Conservation (phyloP, 1,284 basidiomycete genomes). For the Caloboletus firmus region DNA sequence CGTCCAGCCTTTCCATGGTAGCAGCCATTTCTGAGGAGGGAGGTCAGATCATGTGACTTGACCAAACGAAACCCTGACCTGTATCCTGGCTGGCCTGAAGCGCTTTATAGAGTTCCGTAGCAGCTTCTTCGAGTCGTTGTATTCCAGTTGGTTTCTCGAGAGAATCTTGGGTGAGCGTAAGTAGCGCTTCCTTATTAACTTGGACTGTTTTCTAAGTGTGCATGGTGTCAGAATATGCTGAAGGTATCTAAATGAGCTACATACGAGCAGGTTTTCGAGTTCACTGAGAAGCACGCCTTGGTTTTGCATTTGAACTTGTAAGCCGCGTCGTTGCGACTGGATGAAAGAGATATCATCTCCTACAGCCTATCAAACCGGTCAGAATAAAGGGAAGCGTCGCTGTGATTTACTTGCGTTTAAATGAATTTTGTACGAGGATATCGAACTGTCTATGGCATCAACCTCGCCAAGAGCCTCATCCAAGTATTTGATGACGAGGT, state of each 20-base stretch:
- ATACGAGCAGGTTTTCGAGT: slow-evolving; percentile 80
- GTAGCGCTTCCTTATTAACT: slow-evolving; percentile 76
- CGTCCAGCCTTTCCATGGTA: slow-evolving; percentile 86
- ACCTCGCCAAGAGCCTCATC: slow-evolving; percentile 86
- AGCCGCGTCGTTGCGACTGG: slow-evolving; percentile 93
- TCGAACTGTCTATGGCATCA: slow-evolving; percentile 81
- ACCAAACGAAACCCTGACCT: slow-evolving; percentile 44
- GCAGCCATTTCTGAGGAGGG: slow-evolving; percentile 79
- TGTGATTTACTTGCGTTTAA: slow-evolving; percentile 65
- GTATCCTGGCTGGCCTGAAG: slow-evolving; percentile 88
- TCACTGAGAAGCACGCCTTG: slow-evolving; percentile 82
- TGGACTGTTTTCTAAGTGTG: slow-evolving; percentile 84
- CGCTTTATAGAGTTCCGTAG: slow-evolving; percentile 92
- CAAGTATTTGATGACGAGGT: slow-evolving; percentile 83
- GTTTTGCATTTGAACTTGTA: slow-evolving; percentile 98
- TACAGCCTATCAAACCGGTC: slow-evolving; percentile 63
- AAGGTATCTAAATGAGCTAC: slow-evolving; percentile 22
- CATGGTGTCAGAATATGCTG: slow-evolving; percentile 6
- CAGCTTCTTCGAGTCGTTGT: slow-evolving; percentile 77
- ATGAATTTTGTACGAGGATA: slow-evolving; percentile 92
- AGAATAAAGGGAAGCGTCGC: neutral
- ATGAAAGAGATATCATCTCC: slow-evolving; percentile 94
- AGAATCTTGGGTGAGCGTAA: slow-evolving; percentile 82
- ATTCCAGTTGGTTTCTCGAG: slow-evolving; percentile 79
- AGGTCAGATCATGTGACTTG: slow-evolving; percentile 2